Evolutionary conservation across 1,139 yeast species (phyloP).

Genomic region (Arxiozyma telluris): DNA sequence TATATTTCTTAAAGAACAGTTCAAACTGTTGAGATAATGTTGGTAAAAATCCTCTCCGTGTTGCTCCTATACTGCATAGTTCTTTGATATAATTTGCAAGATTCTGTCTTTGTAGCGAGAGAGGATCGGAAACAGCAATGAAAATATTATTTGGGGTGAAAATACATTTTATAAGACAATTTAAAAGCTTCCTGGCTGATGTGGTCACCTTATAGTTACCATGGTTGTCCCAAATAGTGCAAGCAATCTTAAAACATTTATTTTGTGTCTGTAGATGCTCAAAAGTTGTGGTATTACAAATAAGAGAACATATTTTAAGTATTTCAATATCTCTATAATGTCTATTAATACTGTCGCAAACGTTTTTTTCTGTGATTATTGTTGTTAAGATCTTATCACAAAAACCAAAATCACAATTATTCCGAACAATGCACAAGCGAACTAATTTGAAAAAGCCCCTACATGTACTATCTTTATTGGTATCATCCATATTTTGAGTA

Average conservation of each 20-base stretch:
- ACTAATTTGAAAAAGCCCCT: not conserved
- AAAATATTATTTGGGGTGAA: conserved; percentile 41
- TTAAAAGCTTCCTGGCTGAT: not conserved
- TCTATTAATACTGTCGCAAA: not conserved
- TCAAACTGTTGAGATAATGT: conserved; percentile 34
- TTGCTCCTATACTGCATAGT: conserved; percentile 34
- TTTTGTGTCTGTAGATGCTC: not conserved
- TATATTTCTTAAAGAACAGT: not conserved
- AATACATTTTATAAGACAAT: conserved; percentile 3
- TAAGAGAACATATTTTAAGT: not conserved
- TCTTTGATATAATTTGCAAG: conserved; percentile 4
- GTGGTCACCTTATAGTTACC: conserved; percentile 14
- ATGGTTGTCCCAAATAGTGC: conserved; percentile 49
- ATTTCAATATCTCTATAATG: not conserved
- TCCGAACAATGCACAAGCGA: not conserved
- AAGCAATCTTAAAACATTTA: conserved; percentile 29
- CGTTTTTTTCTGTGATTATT: not conserved
- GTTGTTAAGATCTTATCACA: not conserved
- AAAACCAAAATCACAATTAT: not conserved
- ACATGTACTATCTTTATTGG: not conserved
- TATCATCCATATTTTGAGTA: not conserved
- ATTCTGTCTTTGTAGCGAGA: not conserved
- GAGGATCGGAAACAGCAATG: conserved; percentile 17
- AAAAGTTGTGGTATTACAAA: too few species aligned
- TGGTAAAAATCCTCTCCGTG: conserved; percentile 66